Base-by-base conservation (phyloP, 2,329 filamentous ascomycete species). In the Parastagonospora nodorum region DNA sequence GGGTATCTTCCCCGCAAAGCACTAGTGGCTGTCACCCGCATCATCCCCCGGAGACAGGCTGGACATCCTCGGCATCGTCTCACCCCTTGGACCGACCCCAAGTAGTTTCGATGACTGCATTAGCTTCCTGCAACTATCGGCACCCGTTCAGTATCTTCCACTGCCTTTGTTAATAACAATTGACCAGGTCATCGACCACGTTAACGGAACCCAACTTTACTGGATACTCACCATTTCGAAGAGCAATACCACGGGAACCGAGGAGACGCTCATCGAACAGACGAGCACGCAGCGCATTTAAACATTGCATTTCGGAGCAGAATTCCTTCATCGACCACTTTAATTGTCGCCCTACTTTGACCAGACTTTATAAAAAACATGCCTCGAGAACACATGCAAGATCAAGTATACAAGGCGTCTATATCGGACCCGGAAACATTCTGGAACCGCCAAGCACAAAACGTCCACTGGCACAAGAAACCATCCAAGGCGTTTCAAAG, bases 381-480 rank as follows among this genome's bases (percentile, higher is more conserved):
- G 53, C 24, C 46, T 9, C 38, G 45, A 16, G 37, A 42, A 38
- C 67, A 71, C 42, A 52, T 78, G 3, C 82, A 85, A 71, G 77
- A 83, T 58, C 52, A 64, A n/a, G 76, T 80, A n/a, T 78, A 82
- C 58, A 55, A 68, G 3, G 64, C 69, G 53, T 92, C 89, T 45
- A 81, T 94, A 42, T 71, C 75, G n/a, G 77, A 88, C 57, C 89
- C 89, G 0, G 83, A 88, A 55, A 68, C 76, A 5, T 95, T 95
- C 76, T 96, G 91, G 91, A 77, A 77, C 16, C 79, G 81, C 48
- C 89, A 94, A 67, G 91, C 91, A 5, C 79, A 84, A 38, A 83
- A 88, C 16, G 78, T 97, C 3, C 77, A 88, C 72, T 97, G 92
- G 92, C 88, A 95, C 74, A 88, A 85, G 66, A 81, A 83, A 47